A percentile compares a stretch with the other conserved stretches of the same genome.
Evolutionary conservation across 2,329 filamentous ascomycete species (phyloP).

Genomic region (Pseudophaeomoniella oleicola): DNA sequence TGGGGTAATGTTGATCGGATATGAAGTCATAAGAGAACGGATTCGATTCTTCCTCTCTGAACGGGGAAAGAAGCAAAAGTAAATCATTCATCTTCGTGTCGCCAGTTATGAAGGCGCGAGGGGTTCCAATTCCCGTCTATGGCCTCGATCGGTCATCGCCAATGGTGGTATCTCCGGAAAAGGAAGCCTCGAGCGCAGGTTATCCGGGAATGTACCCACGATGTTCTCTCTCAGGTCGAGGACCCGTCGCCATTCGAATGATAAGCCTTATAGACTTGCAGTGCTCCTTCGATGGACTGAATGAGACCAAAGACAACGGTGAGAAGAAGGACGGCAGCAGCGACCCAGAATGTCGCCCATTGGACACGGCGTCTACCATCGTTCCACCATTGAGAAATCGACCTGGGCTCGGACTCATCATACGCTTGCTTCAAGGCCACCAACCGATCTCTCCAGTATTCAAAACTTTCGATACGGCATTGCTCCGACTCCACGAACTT

Average conservation of each 20-base stretch:
- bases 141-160: too few species aligned
- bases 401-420: constrained; percentile 22
- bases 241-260: constrained; percentile 12
- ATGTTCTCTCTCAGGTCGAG: constrained; percentile 1
- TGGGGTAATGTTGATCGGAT: too few species aligned
- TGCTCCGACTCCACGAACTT: too few species aligned
- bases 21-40: too few species aligned
- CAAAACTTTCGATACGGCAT: constrained; percentile 17
- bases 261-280: constrained; percentile 24
- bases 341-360: constrained; percentile 29
- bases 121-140: too few species aligned
- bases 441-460: constrained; percentile 28
- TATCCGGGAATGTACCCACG: too few species aligned
- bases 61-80: too few species aligned
- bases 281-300: constrained; percentile 25
- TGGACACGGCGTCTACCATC: constrained; percentile 17
- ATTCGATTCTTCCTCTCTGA: too few species aligned
- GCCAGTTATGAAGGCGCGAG: too few species aligned
- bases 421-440: constrained; percentile 27
- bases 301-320: constrained; percentile 26
- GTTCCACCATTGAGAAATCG: constrained; percentile 20
- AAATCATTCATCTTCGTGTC: too few species aligned
- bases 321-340: constrained; percentile 18
- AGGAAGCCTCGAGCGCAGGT: too few species aligned
- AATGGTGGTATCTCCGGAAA: too few species aligned